These are phyloP conservation scores for Apiospora koreana DNA, from an alignment of 2,329 filamentous ascomycete species.

Conservation along the genomic window DNA sequence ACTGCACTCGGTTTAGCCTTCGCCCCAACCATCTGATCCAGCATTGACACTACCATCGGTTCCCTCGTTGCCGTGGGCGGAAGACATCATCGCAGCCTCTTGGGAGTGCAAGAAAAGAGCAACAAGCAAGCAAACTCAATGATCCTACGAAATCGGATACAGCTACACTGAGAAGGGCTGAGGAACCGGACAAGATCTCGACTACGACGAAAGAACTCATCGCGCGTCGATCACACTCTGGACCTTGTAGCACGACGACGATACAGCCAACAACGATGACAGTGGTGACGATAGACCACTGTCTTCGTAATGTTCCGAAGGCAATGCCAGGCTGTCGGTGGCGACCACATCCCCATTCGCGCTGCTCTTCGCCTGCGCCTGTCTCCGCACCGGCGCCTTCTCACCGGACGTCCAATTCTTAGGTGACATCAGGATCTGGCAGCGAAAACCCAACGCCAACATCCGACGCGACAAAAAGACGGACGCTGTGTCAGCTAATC, in stretches of 20 bases:
- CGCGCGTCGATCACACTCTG: neutral
- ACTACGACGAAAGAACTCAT: neutral
- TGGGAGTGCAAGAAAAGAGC: no score
- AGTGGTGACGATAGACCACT: neutral
- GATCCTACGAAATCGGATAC: neutral
- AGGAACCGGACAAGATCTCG: neutral
- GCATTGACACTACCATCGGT: no score
- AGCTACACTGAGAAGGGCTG: neutral
- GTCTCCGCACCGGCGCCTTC: neutral
- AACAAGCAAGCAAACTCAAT: neutral
- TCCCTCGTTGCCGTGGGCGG: neutral
- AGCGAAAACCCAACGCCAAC: neutral
- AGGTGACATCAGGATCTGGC: neutral
- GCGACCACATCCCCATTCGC: neutral
- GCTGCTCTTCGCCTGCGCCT: neutral
- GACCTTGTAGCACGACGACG: neutral
- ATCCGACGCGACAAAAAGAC: neutral
- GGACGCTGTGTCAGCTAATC: neutral
- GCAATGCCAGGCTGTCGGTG: neutral
- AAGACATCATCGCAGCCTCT: neutral
- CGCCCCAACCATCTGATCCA: no score
- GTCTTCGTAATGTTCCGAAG: neutral
- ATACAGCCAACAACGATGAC: neutral
- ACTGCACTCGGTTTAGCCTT: no score
- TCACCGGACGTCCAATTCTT: neutral